A percentile compares a stretch with the other conserved stretches of the same genome.
Evolutionary conservation across 495 filamentous ascomycete species (phyloP).

Genomic region (Pyronema domesticum): DNA sequence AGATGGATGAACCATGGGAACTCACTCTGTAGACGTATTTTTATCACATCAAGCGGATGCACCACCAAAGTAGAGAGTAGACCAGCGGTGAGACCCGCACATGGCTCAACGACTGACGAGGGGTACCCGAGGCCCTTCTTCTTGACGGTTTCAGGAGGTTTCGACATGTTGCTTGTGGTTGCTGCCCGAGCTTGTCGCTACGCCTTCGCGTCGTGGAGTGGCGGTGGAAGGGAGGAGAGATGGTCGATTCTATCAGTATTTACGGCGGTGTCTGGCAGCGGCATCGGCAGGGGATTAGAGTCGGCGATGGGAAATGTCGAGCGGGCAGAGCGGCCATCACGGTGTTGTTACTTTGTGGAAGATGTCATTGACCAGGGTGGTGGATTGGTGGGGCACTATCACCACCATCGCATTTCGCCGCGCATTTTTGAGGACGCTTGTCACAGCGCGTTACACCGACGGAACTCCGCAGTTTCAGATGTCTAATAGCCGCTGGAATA

Average conservation of each 20-base stretch:
- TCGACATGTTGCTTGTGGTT: too few relatives aligned
- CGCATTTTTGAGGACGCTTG: too few relatives aligned
- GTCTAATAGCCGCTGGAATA: too few relatives aligned
- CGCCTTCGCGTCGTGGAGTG: too few relatives aligned
- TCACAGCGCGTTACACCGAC: too few relatives aligned
- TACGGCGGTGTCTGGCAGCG: too few relatives aligned
- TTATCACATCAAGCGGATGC: constrained; percentile 84
- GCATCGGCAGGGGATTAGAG: too few relatives aligned
- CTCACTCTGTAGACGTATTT: constrained; percentile 81
- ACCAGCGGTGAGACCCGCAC: constrained; percentile 81
- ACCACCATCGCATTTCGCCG: neutral
- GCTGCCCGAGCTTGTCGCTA: too few relatives aligned
- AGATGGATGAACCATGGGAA: neutral
- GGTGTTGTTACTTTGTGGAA: neutral
- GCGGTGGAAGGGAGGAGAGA: too few relatives aligned
- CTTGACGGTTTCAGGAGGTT: too few relatives aligned
- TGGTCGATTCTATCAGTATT: too few relatives aligned
- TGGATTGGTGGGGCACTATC: neutral
- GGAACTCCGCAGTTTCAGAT: too few relatives aligned
- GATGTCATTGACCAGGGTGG: neutral
- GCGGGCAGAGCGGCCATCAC: neutral
- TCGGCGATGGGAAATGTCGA: neutral
- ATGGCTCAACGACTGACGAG: constrained; percentile 66
- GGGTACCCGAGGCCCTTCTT: constrained; percentile 32
- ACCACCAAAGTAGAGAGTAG: constrained; percentile 63